Percentiles rank a stretch among this genome's conserved stretches.
These are phyloP conservation scores for Misopates orontium DNA, from an alignment of 257 asterid species.

Conservation along the genomic window DNA sequence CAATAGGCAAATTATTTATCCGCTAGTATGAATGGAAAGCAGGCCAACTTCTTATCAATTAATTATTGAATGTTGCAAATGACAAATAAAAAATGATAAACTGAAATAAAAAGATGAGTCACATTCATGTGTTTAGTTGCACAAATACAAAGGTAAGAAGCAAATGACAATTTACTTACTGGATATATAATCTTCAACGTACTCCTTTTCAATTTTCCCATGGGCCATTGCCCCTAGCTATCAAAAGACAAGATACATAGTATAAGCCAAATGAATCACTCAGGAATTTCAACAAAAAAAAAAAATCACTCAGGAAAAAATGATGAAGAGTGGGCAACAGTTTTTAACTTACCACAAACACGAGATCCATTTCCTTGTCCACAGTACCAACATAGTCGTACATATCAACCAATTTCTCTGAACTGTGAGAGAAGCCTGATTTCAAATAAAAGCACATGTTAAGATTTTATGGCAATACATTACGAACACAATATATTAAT, in stretches of 20 bases:
- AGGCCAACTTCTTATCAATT: neutral
- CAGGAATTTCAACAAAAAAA: too few species aligned
- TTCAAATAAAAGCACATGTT: conserved; percentile 20
- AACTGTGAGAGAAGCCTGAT: conserved; percentile 90
- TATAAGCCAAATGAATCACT: conserved; percentile 8
- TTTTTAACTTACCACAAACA: conserved; percentile 80
- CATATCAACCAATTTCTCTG: conserved; percentile 73
- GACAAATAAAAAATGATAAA: conserved; percentile 8
- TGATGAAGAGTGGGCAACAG: neutral
- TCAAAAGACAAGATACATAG: conserved; percentile 20
- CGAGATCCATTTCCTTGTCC: conserved; percentile 55
- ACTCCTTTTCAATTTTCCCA: conserved; percentile 76
- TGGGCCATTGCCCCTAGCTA: conserved; percentile 98
- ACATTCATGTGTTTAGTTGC: neutral
- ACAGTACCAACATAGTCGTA: conserved; percentile 62
- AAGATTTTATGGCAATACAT: conserved; percentile 2
- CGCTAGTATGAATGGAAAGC: neutral
- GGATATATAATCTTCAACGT: conserved; percentile 77
- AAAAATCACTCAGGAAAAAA: too few species aligned
- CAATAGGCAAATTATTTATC: neutral
- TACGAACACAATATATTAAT: neutral
- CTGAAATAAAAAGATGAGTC: neutral
- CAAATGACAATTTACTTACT: conserved; percentile 40
- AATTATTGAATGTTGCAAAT: neutral
- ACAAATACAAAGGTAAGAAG: conserved; percentile 5